These are phyloP conservation scores for Pisolithus microcarpus DNA, from an alignment of 768 basidiomycete genomes.

Conservation along the genomic window DNA sequence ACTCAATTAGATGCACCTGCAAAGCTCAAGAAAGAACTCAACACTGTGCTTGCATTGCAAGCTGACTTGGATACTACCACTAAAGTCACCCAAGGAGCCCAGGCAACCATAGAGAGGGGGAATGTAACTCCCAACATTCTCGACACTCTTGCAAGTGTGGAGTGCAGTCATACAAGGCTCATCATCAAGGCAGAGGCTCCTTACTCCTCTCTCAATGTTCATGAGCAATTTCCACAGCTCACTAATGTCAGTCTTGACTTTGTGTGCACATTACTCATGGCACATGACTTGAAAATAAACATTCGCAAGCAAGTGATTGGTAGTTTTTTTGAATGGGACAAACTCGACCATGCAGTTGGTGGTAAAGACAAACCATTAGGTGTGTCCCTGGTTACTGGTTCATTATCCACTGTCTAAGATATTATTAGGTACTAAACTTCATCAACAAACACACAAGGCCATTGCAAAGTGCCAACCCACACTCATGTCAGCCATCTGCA, in stretches of 20 bases:
- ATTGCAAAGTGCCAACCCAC: too few species aligned
- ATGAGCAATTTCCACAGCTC: slow-evolving; percentile 28
- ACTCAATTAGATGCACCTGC: slow-evolving; percentile 24
- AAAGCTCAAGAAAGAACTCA: slow-evolving; percentile 23
- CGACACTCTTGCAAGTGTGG: slow-evolving; percentile 13
- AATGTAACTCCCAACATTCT: slow-evolving; percentile 2
- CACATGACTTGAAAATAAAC: slow-evolving; percentile 33
- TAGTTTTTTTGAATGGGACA: slow-evolving; percentile 33
- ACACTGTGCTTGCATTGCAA: slow-evolving; percentile 26
- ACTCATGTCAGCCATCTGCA: too few species aligned
- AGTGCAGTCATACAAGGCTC: slow-evolving; percentile 13
- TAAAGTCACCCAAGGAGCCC: slow-evolving; percentile 11
- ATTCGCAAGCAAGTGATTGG: slow-evolving; percentile 28
- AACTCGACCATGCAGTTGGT: slow-evolving; percentile 25
- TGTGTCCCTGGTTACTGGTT: not conserved
- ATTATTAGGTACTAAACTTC: too few species aligned
- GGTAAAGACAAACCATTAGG: slow-evolving; percentile 19
- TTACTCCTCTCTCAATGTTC: slow-evolving; percentile 31
- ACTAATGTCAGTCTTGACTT: slow-evolving; percentile 22
- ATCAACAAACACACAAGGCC: too few species aligned
- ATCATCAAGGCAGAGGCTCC: slow-evolving; percentile 23
- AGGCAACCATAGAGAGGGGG: slow-evolving; percentile 3
- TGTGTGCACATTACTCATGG: slow-evolving; percentile 26
- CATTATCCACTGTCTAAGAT: too few species aligned
- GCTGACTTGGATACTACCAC: slow-evolving; percentile 21